phyloP scores from a whole-genome alignment of 2,329 filamentous ascomycete genomes.

The Pseudogymnoascus sp. region DNA sequence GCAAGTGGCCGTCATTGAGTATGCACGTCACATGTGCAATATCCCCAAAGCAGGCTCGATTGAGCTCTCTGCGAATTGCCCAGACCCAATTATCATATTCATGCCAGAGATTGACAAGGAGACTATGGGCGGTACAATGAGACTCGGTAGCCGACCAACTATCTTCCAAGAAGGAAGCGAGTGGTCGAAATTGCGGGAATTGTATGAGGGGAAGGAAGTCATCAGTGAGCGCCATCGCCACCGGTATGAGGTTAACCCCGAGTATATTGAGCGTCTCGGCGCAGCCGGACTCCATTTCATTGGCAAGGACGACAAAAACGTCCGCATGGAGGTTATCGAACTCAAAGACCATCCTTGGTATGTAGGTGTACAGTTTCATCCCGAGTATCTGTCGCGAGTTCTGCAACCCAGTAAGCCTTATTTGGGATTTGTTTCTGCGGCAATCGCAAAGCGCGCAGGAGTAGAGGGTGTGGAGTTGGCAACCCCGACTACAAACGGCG shows the following conservation, averaged over 20 bases:
- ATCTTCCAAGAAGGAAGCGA: slow-evolving; percentile 68
- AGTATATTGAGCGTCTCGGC: slow-evolving; percentile 61
- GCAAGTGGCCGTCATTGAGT: slow-evolving; percentile 89
- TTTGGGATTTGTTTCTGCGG: slow-evolving; percentile 77
- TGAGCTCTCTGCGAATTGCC: slow-evolving; percentile 20
- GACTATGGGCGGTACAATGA: slow-evolving; percentile 81
- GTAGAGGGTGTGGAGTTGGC: background rate
- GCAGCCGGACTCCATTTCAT: slow-evolving; percentile 65
- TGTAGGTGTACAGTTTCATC: slow-evolving; percentile 81
- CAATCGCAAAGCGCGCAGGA: slow-evolving; percentile 22
- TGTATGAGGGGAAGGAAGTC: slow-evolving; percentile 57
- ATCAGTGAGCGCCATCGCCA: slow-evolving; percentile 76
- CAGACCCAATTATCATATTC: slow-evolving; percentile 59
- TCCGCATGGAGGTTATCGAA: slow-evolving; percentile 78
- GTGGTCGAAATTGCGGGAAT: slow-evolving; percentile 67
- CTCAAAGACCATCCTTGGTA: slow-evolving; percentile 77
- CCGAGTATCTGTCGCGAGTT: slow-evolving; percentile 74
- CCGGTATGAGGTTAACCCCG: slow-evolving; percentile 84
- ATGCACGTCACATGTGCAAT: slow-evolving; percentile 66
- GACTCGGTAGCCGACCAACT: slow-evolving; percentile 67
- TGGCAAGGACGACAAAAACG: slow-evolving; percentile 69
- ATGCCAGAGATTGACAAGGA: slow-evolving; percentile 82
- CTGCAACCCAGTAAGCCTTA: slow-evolving; percentile 67
- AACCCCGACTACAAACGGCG: background rate
- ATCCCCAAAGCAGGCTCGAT: slow-evolving; percentile 33